Conservation (phyloP, 2,329 filamentous ascomycete genomes). For the Colletotrichum graminicola region DNA sequence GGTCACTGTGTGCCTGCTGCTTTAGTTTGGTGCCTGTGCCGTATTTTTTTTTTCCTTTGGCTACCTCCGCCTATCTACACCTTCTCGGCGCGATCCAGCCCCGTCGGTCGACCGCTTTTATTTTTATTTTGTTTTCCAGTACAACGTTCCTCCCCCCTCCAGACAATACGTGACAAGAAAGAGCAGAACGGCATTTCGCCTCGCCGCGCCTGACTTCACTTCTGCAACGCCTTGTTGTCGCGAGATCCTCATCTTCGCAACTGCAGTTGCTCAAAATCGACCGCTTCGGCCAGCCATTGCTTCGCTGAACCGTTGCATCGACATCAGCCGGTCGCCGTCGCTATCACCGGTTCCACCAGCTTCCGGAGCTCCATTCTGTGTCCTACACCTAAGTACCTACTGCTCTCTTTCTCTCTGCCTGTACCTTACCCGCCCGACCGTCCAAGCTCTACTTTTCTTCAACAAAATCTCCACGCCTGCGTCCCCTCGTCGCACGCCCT, state of each 20-base stretch:
- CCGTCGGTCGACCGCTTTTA: not conserved
- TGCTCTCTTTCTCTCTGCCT: not conserved
- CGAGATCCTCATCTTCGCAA: not conserved
- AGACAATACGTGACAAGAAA: not conserved
- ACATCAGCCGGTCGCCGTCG: constrained; percentile 1
- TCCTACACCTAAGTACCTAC: not conserved
- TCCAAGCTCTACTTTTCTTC: constrained; percentile 31
- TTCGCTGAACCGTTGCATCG: constrained; percentile 9
- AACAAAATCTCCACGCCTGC: constrained; percentile 20
- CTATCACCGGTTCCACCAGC: constrained; percentile 6
- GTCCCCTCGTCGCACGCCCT: constrained; percentile 7
- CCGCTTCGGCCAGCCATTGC: constrained; percentile 1
- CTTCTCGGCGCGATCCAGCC: not conserved
- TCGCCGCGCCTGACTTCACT: not conserved
- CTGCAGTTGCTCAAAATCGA: not conserved
- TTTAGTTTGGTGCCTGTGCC: not conserved
- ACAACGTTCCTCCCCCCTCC: not conserved
- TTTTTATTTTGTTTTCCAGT: not conserved
- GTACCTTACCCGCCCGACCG: constrained; percentile 18
- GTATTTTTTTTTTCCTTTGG: too few species aligned
- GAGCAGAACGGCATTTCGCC: not conserved
- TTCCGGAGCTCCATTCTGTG: constrained; percentile 15
- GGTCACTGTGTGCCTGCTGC: not conserved
- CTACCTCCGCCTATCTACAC: constrained; percentile 11
- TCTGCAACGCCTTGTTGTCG: not conserved